phyloP scores from a whole-genome alignment of 495 filamentous ascomycete species.

The Xylaria palmicola region DNA sequence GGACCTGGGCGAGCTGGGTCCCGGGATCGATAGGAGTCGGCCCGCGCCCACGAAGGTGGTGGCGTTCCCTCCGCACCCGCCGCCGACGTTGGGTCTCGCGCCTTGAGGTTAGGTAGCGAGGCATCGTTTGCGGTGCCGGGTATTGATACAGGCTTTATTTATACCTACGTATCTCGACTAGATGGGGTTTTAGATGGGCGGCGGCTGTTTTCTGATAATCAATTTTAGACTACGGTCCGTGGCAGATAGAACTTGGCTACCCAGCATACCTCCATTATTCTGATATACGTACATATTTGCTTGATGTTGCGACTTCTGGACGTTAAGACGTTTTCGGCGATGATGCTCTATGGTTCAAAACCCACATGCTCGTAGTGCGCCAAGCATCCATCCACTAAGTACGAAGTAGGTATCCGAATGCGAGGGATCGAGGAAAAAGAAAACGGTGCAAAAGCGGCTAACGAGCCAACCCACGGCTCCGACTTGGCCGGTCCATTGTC shows the following conservation, averaged over 20 bases:
- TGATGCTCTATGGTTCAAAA: too few species aligned
- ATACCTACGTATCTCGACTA: too few species aligned
- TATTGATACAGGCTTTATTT: not conserved
- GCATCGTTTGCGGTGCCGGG: not conserved
- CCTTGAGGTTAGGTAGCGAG: not conserved
- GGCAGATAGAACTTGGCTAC: too few species aligned
- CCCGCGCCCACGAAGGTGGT: conserved; percentile 9
- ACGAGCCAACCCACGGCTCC: not conserved
- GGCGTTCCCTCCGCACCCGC: not conserved
- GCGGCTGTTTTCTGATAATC: too few species aligned
- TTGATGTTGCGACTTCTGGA: too few species aligned
- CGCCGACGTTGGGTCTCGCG: not conserved
- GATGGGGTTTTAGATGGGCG: too few species aligned
- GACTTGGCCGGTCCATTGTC: not conserved
- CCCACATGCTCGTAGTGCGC: too few species aligned
- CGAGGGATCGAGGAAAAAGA: not conserved
- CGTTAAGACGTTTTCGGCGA: too few species aligned
- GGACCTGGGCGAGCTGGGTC: conserved; percentile 4
- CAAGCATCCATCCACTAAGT: too few species aligned
- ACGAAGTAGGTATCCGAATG: not conserved
- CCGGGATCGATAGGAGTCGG: not conserved
- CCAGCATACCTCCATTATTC: too few species aligned
- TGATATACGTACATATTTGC: too few species aligned
- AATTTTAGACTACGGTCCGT: too few species aligned
- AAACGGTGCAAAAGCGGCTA: not conserved